These are phyloP conservation scores for Lentinula raphanica DNA, from an alignment of 768 basidiomycete species.

Conservation along the genomic window DNA sequence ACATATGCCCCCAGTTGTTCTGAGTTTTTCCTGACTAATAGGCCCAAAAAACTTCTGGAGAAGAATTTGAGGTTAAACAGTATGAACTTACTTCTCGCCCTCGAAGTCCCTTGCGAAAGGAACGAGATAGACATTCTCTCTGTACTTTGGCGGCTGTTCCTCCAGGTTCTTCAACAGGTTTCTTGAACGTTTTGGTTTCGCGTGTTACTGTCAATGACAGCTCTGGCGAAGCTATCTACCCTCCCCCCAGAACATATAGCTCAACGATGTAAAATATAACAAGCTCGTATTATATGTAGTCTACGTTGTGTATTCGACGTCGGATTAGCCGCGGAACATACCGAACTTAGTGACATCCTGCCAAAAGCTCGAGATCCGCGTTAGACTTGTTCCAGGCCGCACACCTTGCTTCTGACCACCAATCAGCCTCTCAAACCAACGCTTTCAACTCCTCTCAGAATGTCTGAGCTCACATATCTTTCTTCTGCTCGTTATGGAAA, in stretches of 20 bases:
- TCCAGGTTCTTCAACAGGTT: background rate
- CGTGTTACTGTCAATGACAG: background rate
- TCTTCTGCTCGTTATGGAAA: conserved; percentile 75
- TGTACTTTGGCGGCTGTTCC: background rate
- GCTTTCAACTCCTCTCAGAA: background rate
- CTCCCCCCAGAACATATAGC: background rate
- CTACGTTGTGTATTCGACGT: no score
- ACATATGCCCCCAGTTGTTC: no score
- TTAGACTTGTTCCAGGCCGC: no score
- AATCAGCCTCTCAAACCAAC: no score
- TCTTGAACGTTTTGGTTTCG: background rate
- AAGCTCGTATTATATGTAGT: no score
- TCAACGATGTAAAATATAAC: background rate
- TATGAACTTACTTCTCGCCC: background rate
- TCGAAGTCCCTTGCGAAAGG: background rate
- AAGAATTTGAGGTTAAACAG: background rate
- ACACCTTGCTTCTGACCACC: background rate
- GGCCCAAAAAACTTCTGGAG: background rate
- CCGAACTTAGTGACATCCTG: no score
- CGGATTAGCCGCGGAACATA: no score
- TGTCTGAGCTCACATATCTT: conserved; percentile 19
- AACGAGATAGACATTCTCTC: background rate
- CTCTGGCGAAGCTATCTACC: background rate
- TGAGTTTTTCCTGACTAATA: no score
- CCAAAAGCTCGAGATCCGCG: no score